phyloP scores from a whole-genome alignment of 352 stramenopile species.

The Globisporangium okanoganense region DNA sequence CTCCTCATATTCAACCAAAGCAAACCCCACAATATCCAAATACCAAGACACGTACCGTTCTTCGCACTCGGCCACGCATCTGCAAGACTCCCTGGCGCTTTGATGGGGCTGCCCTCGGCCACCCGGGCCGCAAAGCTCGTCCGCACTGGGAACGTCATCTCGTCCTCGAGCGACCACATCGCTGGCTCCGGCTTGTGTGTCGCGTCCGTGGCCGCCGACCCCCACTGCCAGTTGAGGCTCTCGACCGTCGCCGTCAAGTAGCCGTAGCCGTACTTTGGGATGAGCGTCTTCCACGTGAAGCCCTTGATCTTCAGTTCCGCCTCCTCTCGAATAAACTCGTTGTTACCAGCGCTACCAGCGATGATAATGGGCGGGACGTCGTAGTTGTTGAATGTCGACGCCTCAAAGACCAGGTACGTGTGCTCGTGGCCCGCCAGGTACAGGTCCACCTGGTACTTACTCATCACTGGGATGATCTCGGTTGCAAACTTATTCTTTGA shows the following conservation, averaged over 20 bases:
- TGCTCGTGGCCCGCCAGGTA: slow-evolving; percentile 71
- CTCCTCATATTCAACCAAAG: neutral
- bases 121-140: slow-evolving; percentile 18
- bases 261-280: slow-evolving; percentile 73
- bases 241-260: slow-evolving; percentile 58
- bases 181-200: slow-evolving; percentile 35
- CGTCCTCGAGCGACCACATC: slow-evolving; percentile 46
- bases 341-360: slow-evolving; percentile 68
- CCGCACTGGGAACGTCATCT: slow-evolving; percentile 40
- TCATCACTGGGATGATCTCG: slow-evolving; percentile 70
- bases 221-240: slow-evolving; percentile 59
- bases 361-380: slow-evolving; percentile 69
- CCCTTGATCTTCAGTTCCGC: slow-evolving; percentile 44
- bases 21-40: neutral
- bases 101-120: slow-evolving; percentile 39
- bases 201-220: slow-evolving; percentile 40
- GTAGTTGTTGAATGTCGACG: slow-evolving; percentile 41
- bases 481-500: slow-evolving; percentile 51
- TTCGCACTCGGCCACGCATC: slow-evolving; percentile 21
- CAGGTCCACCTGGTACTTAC: slow-evolving; percentile 68
- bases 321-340: slow-evolving; percentile 62
- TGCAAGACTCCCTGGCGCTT: slow-evolving; percentile 27
- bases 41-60: slow-evolving; percentile 18
- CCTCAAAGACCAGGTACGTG: slow-evolving; percentile 66
- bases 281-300: slow-evolving; percentile 56